phyloP scores from a whole-genome alignment of 495 filamentous ascomycete genomes.

The Aspergillus saccharolyticus region DNA sequence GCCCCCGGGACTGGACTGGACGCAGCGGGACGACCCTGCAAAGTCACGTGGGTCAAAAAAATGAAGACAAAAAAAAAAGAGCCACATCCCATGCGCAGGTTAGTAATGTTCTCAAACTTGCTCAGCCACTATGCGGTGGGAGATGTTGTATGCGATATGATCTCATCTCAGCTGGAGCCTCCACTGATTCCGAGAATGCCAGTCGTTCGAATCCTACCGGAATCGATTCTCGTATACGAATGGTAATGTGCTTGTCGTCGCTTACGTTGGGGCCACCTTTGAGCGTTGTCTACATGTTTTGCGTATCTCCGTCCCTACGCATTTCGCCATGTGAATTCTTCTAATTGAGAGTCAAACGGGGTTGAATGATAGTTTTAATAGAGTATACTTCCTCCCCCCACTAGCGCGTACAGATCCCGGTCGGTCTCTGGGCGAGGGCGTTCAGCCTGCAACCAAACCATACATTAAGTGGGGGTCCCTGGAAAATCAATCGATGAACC shows the following conservation, averaged over 20 bases:
- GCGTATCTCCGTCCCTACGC: no score
- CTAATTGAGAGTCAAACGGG: no score
- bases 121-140: not conserved
- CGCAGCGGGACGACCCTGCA: not conserved
- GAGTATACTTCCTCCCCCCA: not conserved
- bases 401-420: not conserved
- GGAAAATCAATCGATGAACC: not conserved
- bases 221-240: not conserved
- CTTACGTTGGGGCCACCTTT: no score
- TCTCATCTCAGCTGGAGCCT: not conserved
- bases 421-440: not conserved
- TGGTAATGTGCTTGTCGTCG: no score
- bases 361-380: not conserved
- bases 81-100: not conserved
- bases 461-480: not conserved
- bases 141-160: constrained; percentile 1
- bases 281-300: not conserved
- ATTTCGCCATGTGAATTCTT: no score
- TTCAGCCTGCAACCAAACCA: not conserved
- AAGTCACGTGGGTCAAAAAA: constrained; percentile 12
- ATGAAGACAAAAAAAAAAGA: not conserved
- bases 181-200: not conserved
- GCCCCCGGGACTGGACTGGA: constrained; percentile 1
- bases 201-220: not conserved
- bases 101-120: not conserved